A percentile compares a stretch with the other conserved stretches of the same genome.
Evolutionary conservation across 1,139 yeast genomes (phyloP).

Genomic region (Pichia sp.): DNA sequence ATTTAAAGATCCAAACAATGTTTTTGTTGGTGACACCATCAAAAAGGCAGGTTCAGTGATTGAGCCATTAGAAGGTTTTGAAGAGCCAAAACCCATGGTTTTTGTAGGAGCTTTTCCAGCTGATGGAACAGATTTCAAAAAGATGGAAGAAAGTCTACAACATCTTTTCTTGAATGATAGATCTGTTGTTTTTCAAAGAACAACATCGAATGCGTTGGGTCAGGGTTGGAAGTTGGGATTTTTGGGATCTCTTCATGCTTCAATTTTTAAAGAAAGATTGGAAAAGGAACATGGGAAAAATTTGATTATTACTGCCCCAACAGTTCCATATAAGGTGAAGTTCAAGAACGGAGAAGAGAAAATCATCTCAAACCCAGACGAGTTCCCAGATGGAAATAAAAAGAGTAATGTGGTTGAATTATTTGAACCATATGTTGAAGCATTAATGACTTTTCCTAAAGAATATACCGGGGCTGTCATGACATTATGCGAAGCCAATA

Average conservation of each 20-base stretch:
- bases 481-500: constrained; percentile 70
- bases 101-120: constrained; percentile 98
- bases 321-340: constrained; percentile 81
- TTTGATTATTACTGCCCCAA: constrained; percentile 88
- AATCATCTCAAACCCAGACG: constrained; percentile 81
- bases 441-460: constrained; percentile 83
- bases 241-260: constrained; percentile 88
- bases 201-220: constrained; percentile 90
- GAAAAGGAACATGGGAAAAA: constrained; percentile 93
- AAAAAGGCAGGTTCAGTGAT: constrained; percentile 60
- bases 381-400: constrained; percentile 61
- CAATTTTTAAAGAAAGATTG: constrained; percentile 84
- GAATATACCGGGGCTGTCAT: constrained; percentile 86
- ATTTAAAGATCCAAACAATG: constrained; percentile 81
- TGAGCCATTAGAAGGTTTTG: constrained; percentile 87
- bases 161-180: constrained; percentile 87
- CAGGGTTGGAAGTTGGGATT: constrained; percentile 98
- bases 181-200: constrained; percentile 81
- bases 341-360: constrained; percentile 56
- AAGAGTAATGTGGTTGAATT: constrained; percentile 44
- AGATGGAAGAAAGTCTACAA: constrained; percentile 82
- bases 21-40: constrained; percentile 87
- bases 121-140: constrained; percentile 85
- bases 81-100: constrained; percentile 96
- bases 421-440: constrained; percentile 87